Evolutionary conservation across 768 basidiomycete genomes (phyloP).

Genomic region (Trametes coccinea): DNA sequence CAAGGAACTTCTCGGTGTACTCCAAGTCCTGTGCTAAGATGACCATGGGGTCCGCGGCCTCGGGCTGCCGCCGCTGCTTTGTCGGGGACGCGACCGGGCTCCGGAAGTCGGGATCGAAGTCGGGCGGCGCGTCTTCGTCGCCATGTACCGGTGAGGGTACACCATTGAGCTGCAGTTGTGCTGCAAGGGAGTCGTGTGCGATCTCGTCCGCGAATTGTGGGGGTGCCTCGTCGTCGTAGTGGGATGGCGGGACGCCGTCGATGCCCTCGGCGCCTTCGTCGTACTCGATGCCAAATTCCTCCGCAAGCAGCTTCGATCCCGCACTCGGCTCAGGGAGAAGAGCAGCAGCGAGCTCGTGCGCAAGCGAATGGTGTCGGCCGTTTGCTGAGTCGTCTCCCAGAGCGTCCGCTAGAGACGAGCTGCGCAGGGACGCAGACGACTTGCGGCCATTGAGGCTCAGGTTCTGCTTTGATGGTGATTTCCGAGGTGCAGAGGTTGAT

Average conservation of each 20-base stretch:
- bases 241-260: constrained; percentile 45
- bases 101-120: constrained; percentile 48
- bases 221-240: constrained; percentile 35
- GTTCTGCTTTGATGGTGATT: constrained; percentile 33
- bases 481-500: constrained; percentile 27
- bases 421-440: constrained; percentile 54
- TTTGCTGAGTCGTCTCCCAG: constrained; percentile 44
- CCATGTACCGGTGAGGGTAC: constrained; percentile 20
- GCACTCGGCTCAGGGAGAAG: constrained; percentile 84
- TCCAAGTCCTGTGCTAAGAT: constrained; percentile 72
- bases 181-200: constrained; percentile 17
- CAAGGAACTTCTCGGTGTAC: constrained; percentile 75
- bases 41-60: constrained; percentile 62
- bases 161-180: constrained; percentile 19
- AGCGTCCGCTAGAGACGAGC: constrained; percentile 38
- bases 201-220: constrained; percentile 30
- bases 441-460: constrained; percentile 39
- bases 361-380: constrained; percentile 64
- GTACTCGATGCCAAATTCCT: constrained; percentile 89
- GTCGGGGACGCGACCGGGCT: constrained; percentile 37
- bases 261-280: constrained; percentile 86
- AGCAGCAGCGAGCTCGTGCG: constrained; percentile 85
- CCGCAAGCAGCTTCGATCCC: constrained; percentile 75
- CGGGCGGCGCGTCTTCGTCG: constrained; percentile 34
- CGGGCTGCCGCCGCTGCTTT: constrained; percentile 29